Evolutionary conservation across 2,329 filamentous ascomycete species (phyloP), one percentile per base, ranked within the genome.

Genomic region (Colletotrichum eremochloae): DNA sequence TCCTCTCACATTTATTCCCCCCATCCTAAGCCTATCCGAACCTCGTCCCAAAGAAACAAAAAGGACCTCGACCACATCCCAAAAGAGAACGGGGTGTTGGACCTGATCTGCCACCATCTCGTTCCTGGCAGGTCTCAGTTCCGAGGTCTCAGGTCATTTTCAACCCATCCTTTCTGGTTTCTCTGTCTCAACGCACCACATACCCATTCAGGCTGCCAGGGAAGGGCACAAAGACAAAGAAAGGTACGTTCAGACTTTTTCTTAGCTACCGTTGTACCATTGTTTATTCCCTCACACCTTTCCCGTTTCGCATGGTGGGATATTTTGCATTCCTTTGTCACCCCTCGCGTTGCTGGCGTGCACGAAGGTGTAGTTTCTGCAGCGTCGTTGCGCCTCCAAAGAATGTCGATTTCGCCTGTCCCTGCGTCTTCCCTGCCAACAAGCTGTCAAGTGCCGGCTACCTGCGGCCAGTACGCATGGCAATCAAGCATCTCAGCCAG

Each of bases 401-500:
- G 3, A n/a, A 9, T 4, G 20, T 65, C 50, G n/a, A 31, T 36
- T 36, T 31, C 38, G n/a, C 24, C 31, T 46, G 63, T 29, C 50
- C 57, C 7, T 60, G 33, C 61, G 15, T 31, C 46, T 65, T 40
- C 70, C 70, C 53, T 65, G 60, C 65, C 66, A 50, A 72, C 31
- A 58, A 69, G 67, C 70, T 67, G 55, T 62, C 70, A 71, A 72
- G 67, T 72, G 70, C 70, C 70, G 68, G 71, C 67, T 73, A 71
- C 67, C 40, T 52, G 29, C 50, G 33, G 63, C 29, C 60, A 52
- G 66, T 42, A 55, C 53, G 20, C 58, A 67, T 56, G 67, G 55
- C 55, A 66, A 70, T 46, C n/a, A 61, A 56, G 18, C 52, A 64
- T 33, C 20, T 44, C 44, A 55, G 64, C 46, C 64, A 62, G 36